phyloP scores from a whole-genome alignment of 768 basidiomycete species.

The Leccinum ochraceum region DNA sequence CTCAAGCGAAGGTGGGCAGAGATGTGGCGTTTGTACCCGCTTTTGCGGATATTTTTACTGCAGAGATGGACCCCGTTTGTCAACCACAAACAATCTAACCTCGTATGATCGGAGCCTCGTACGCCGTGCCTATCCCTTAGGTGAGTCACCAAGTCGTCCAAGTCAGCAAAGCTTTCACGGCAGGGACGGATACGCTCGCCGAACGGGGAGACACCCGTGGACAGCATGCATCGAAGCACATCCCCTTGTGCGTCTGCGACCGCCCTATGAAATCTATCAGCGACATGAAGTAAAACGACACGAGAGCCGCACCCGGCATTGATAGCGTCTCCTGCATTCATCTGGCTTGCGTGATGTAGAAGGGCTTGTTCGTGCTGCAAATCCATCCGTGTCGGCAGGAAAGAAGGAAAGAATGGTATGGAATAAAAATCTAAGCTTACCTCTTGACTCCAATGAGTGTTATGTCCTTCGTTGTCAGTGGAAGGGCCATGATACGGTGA shows the following conservation, averaged over 20 bases:
- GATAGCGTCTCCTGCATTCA: background rate
- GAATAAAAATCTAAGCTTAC: background rate
- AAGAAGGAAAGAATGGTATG: too few relatives aligned
- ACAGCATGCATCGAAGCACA: too few relatives aligned
- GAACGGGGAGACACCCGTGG: too few relatives aligned
- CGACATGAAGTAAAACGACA: too few relatives aligned
- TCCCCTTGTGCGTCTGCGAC: too few relatives aligned
- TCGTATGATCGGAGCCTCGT: background rate
- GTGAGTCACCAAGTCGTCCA: background rate
- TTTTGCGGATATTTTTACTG: too few relatives aligned
- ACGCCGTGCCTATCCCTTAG: background rate
- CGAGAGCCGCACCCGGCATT: background rate
- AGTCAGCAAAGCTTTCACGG: background rate
- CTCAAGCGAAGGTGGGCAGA: too few relatives aligned
- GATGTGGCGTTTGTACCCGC: background rate
- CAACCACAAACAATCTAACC: background rate
- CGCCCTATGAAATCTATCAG: background rate
- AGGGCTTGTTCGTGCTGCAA: background rate
- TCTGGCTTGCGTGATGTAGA: background rate
- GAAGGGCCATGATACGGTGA: background rate
- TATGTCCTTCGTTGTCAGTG: background rate
- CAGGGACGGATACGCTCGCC: too few relatives aligned
- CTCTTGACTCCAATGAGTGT: background rate
- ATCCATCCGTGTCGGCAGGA: background rate
- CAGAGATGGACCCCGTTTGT: background rate